A percentile compares a stretch with the other conserved stretches of the same genome.
These are phyloP conservation scores for Starmerella powellii DNA, from an alignment of 805 yeast species.

Conservation along the genomic window DNA sequence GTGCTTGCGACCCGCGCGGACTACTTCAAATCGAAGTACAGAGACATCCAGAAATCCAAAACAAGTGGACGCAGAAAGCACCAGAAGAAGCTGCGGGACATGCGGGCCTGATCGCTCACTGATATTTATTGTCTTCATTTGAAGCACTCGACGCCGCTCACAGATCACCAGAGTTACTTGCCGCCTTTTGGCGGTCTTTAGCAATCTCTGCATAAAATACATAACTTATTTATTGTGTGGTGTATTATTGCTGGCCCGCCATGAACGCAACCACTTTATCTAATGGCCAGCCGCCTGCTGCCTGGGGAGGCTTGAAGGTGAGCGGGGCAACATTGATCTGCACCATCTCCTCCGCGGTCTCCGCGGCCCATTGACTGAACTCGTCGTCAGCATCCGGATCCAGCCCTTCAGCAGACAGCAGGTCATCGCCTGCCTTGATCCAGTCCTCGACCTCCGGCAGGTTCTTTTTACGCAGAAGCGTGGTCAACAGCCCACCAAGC, in stretches of 20 bases:
- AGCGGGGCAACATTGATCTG: conserved; percentile 26
- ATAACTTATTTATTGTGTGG: background rate
- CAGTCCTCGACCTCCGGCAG: conserved; percentile 85
- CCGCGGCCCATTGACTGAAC: conserved; percentile 56
- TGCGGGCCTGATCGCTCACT: conserved; percentile 32
- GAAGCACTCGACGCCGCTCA: too few relatives aligned
- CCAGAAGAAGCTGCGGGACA: conserved; percentile 49
- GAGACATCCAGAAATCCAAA: conserved; percentile 59
- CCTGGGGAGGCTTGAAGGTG: conserved; percentile 10
- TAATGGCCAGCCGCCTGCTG: conserved; percentile 18
- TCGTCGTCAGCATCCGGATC: conserved; percentile 34
- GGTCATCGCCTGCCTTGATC: conserved; percentile 40
- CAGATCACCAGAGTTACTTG: background rate
- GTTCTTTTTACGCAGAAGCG: conserved; percentile 74
- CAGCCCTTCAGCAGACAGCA: conserved; percentile 29
- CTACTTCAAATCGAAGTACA: conserved; percentile 76
- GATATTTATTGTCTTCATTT: background rate
- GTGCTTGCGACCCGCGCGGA: conserved; percentile 47
- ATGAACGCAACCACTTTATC: conserved; percentile 19
- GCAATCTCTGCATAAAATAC: background rate
- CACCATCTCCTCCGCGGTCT: conserved; percentile 40
- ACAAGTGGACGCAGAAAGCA: conserved; percentile 55
- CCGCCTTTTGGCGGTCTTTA: too few relatives aligned
- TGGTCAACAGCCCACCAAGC: conserved; percentile 70
- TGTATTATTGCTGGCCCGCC: conserved; percentile 17